A percentile compares a stretch with the other conserved stretches of the same genome.
phyloP scores from a whole-genome alignment of 2,329 filamentous ascomycete genomes.

The Aspergillus hortae region DNA sequence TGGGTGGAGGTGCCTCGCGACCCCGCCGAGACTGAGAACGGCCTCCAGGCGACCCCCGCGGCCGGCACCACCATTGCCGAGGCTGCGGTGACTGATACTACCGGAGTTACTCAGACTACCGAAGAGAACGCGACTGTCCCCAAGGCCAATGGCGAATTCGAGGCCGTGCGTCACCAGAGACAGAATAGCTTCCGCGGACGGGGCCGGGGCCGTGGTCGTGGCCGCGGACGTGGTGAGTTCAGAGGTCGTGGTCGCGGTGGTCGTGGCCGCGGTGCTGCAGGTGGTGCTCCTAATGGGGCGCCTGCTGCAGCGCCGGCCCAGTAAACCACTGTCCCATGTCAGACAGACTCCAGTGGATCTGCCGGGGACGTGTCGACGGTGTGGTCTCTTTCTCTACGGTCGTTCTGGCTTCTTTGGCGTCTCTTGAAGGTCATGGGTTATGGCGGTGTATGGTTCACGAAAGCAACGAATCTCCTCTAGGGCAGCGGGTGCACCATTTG shows the following conservation, averaged over 20 bases:
- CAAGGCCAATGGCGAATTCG: slow-evolving; percentile 33
- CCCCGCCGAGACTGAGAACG: slow-evolving; percentile 69
- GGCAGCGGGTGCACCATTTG: slow-evolving; percentile 1
- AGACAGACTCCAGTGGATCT: slow-evolving; percentile 2
- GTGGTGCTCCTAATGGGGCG: slow-evolving; percentile 22
- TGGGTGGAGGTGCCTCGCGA: slow-evolving; percentile 76
- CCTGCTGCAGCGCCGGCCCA: slow-evolving; percentile 12
- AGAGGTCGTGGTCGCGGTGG: slow-evolving; percentile 29
- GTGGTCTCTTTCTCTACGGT: slow-evolving; percentile 3
- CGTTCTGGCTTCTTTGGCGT: slow-evolving; percentile 16
- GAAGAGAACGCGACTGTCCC: slow-evolving; percentile 69
- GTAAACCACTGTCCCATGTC: slow-evolving; percentile 4
- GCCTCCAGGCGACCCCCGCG: slow-evolving; percentile 59
- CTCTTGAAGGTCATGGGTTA: slow-evolving; percentile 20
- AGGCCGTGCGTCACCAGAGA: slow-evolving; percentile 31
- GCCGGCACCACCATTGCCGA: slow-evolving; percentile 24
- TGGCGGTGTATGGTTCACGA: slow-evolving; percentile 36
- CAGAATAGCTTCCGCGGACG: slow-evolving; percentile 35
- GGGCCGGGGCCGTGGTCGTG: slow-evolving; percentile 34
- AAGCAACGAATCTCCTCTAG: slow-evolving; percentile 29
- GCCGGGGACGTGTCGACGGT: not conserved
- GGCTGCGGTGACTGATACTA: slow-evolving; percentile 50
- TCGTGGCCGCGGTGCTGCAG: slow-evolving; percentile 27
- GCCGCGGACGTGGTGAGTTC: slow-evolving; percentile 34
- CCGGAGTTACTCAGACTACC: slow-evolving; percentile 61